Conservation (phyloP, 2,329 filamentous ascomycete species). For the Colletotrichum sp. region DNA sequence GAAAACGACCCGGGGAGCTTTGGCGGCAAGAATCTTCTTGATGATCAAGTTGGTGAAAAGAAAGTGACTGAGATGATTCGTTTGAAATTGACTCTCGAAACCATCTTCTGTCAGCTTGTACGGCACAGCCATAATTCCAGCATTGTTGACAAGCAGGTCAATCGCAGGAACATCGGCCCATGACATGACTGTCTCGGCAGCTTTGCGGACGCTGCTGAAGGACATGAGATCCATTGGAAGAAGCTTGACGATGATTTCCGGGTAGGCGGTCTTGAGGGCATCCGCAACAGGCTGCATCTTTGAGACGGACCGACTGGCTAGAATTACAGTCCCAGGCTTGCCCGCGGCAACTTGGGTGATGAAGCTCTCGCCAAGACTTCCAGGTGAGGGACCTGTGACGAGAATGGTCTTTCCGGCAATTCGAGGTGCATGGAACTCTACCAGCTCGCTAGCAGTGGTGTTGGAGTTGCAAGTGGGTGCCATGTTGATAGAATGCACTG, state of each 20-base stretch:
- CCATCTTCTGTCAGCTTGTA: constrained; percentile 37
- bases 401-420: constrained; percentile 43
- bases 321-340: constrained; percentile 1
- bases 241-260: constrained; percentile 35
- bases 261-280: constrained; percentile 30
- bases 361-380: constrained; percentile 41
- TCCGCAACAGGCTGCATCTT: not conserved
- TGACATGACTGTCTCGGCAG: constrained; percentile 37
- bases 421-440: constrained; percentile 28
- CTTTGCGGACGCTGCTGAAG: constrained; percentile 40
- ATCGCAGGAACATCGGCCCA: constrained; percentile 33
- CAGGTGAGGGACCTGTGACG: constrained; percentile 44
- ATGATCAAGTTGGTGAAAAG: constrained; percentile 42
- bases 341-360: constrained; percentile 41
- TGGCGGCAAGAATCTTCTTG: constrained; percentile 28
- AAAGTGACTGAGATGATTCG: constrained; percentile 42
- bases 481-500: no score
- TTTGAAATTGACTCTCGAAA: constrained; percentile 39
- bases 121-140: constrained; percentile 20
- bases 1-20: constrained; percentile 43
- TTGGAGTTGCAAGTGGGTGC: not conserved
- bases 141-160: constrained; percentile 37
- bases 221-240: constrained; percentile 44
- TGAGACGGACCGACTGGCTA: not conserved
- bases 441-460: constrained; percentile 23